Base-by-base conservation (phyloP, 306 rosid species). In the Betula pendula region DNA sequence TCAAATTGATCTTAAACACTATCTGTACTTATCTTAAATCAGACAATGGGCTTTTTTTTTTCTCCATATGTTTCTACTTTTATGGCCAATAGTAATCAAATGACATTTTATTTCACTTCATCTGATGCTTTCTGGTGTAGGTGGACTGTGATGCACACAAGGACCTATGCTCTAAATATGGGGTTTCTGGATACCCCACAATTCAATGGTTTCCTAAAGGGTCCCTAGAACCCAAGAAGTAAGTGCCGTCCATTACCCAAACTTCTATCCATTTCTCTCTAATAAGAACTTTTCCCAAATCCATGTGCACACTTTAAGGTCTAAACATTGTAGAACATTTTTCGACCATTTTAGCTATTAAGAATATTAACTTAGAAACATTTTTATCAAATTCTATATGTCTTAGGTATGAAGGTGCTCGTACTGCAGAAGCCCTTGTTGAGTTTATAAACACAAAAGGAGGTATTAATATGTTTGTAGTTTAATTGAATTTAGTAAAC, bases 101-200 rank as follows among this genome's bases (percentile, higher is more conserved):
- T 79, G 56, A 24, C 22, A 9, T 43, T 19, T 70, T 51, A 73
- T 43, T 75, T 59, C 15, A 19, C 72, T 25, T 53, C 16, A 2
- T 43, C 58, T 8, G 14, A 25, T n/a, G 76, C 55, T 70, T 79
- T 67, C 33, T 66, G 65, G 3, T 75, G 65, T 27, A 95, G 98
- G 91, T 95, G 16, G 98, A 95, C 75, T 95, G 98, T 81, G 98
- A 95, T 79, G 96, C 88, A 63, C 97, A 95, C 56, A 92, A 92
- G 87, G 81, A 84, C 48, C 19, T 90, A 70, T 95, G 98, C 79
- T 51, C 87, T 74, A 89, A 95, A 80, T 89, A 81, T 81, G 97
- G 89, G 15, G 96, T 92, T 77, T 88, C 91, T 51, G 97, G 97
- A 33, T 92, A 95, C 74, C 98, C 98, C 66, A 88, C 98, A 17